Percentiles rank a stretch among this genome's conserved stretches.
Evolutionary conservation across 2,329 filamentous ascomycete species (phyloP).

Genomic region (Neofusicoccum cordaticola): DNA sequence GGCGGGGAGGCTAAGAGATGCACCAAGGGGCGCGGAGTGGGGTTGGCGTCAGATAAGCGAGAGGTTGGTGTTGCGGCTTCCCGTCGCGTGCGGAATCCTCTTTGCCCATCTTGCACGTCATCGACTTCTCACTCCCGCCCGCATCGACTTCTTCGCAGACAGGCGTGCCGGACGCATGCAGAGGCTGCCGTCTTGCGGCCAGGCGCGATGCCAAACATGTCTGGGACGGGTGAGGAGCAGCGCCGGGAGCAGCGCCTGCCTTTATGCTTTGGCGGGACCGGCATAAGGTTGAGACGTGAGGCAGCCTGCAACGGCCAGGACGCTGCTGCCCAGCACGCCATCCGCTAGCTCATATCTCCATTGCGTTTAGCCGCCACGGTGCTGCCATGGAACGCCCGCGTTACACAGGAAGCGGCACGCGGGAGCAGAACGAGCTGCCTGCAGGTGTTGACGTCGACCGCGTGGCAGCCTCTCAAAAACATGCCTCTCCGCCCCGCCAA

Average conservation of each 20-base stretch:
- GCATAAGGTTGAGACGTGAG: not conserved
- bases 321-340: not conserved
- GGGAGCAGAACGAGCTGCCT: not conserved
- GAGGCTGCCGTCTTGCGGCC: not conserved
- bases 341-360: constrained; percentile 4
- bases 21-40: constrained; percentile 2
- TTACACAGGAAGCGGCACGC: constrained; percentile 1
- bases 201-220: not conserved
- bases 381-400: constrained; percentile 6
- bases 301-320: not conserved
- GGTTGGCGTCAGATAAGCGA: constrained; percentile 8
- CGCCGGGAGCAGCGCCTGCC: too few relatives aligned
- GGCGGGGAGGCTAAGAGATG: not conserved
- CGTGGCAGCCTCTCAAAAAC: not conserved
- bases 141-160: not conserved
- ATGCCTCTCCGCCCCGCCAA: not conserved
- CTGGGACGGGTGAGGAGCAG: not conserved
- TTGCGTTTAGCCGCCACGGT: not conserved
- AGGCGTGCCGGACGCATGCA: not conserved
- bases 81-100: constrained; percentile 6
- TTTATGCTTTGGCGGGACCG: not conserved
- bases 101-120: not conserved
- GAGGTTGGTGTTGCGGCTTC: constrained; percentile 7
- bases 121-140: not conserved
- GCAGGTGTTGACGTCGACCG: constrained; percentile 9